Evolutionary conservation across 768 basidiomycete species (phyloP).

Genomic region (Galerina sulciceps): DNA sequence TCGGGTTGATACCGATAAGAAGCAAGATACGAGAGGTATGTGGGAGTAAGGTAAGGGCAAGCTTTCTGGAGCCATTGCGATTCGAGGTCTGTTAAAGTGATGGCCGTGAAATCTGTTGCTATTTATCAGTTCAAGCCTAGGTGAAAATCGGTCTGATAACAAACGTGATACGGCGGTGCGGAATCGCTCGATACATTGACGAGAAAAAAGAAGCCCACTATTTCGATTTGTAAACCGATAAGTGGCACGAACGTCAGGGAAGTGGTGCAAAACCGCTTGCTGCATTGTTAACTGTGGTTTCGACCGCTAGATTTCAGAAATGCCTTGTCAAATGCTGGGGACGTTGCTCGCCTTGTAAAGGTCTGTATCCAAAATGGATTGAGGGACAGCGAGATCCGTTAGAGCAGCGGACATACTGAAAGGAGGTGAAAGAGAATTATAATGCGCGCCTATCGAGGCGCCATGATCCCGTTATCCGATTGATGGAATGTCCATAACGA

Average conservation of each 20-base stretch:
- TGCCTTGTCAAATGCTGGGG: not conserved
- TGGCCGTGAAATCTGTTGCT: conserved; percentile 64
- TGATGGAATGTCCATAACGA: not conserved
- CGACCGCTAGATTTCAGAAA: not conserved
- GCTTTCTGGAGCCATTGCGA: conserved; percentile 62
- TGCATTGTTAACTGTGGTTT: conserved; percentile 86
- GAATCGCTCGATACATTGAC: conserved; percentile 65
- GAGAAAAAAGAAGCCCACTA: conserved; percentile 64
- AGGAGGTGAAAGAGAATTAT: conserved; percentile 7
- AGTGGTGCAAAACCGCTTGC: conserved; percentile 81
- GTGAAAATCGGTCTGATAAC: conserved; percentile 23
- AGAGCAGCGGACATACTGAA: conserved; percentile 40
- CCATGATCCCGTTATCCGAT: not conserved
- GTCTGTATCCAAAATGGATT: conserved; percentile 89
- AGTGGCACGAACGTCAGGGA: conserved; percentile 68
- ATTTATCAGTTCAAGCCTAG: conserved; percentile 6
- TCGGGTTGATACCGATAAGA: conserved; percentile 74
- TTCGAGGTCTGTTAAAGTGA: conserved; percentile 66
- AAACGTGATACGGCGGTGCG: conserved; percentile 58
- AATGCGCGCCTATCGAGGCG: conserved; percentile 1
- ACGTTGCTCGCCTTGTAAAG: conserved; percentile 76
- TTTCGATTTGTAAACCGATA: conserved; percentile 87
- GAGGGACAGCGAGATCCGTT: conserved; percentile 34
- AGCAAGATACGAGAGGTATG: conserved; percentile 80
- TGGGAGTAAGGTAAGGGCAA: conserved; percentile 75